phyloP scores from a whole-genome alignment of 768 basidiomycete genomes.

The Suillus clintonianus region DNA sequence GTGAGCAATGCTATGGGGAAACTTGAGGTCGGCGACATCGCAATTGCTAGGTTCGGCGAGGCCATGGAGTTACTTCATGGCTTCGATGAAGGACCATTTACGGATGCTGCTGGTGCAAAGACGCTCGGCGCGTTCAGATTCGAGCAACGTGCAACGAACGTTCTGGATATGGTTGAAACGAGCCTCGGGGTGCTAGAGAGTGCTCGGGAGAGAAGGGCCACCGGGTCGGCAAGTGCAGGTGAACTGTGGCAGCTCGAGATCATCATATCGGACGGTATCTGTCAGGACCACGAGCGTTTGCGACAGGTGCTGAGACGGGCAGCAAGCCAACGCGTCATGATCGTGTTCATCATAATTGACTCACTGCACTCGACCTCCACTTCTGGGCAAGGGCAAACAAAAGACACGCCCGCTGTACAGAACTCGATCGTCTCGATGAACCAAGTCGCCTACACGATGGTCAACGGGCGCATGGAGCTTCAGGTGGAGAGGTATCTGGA shows the following conservation, averaged over 20 bases:
- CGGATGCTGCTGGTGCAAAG: constrained; percentile 76
- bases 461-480: constrained; percentile 75
- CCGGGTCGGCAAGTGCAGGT: constrained; percentile 52
- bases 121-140: constrained; percentile 88
- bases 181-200: constrained; percentile 73
- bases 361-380: constrained; percentile 62
- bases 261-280: constrained; percentile 99
- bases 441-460: constrained; percentile 70
- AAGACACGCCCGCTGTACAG: constrained; percentile 32
- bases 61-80: constrained; percentile 85
- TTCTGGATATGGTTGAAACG: constrained; percentile 77
- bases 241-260: constrained; percentile 98
- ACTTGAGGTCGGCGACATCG: constrained; percentile 94
- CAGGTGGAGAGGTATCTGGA: constrained; percentile 89
- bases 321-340: constrained; percentile 87
- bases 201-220: constrained; percentile 70
- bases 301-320: constrained; percentile 80
- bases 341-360: constrained; percentile 95
- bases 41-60: constrained; percentile 89
- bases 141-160: constrained; percentile 86
- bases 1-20: constrained; percentile 88
- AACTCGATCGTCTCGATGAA: constrained; percentile 93
- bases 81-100: constrained; percentile 80
- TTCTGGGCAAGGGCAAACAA: constrained; percentile 3
- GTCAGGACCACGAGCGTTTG: constrained; percentile 90